These are phyloP conservation scores for Didymella glomerata DNA, from an alignment of 2,329 filamentous ascomycete genomes.

Conservation along the genomic window DNA sequence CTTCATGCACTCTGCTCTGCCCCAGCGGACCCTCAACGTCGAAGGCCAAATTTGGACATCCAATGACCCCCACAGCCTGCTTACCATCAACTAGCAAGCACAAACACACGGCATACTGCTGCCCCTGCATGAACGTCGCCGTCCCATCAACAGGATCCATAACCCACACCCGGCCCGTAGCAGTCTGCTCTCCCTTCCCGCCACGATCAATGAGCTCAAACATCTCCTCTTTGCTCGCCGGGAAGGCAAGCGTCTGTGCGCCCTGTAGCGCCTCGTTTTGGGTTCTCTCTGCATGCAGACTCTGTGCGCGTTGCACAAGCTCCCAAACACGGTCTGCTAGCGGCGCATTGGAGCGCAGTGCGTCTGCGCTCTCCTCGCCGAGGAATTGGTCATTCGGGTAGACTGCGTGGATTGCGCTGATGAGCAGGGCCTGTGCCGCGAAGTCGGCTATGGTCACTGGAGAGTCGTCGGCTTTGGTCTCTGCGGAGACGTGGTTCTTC, in stretches of 20 bases:
- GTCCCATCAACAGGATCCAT: slow-evolving; percentile 73
- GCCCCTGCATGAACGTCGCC: slow-evolving; percentile 66
- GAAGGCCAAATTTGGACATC: slow-evolving; percentile 67
- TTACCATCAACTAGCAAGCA: slow-evolving; percentile 65
- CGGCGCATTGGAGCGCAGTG: slow-evolving; percentile 58
- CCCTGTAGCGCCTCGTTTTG: slow-evolving; percentile 37
- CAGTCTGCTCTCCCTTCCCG: slow-evolving; percentile 60
- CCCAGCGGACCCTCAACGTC: slow-evolving; percentile 35
- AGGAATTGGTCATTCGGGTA: slow-evolving; percentile 67
- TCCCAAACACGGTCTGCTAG: slow-evolving; percentile 65
- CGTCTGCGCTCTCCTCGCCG: slow-evolving; percentile 67
- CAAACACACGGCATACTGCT: slow-evolving; percentile 70
- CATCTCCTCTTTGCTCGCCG: slow-evolving; percentile 63
- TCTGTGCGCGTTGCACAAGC: slow-evolving; percentile 54
- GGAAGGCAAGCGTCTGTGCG: slow-evolving; percentile 39
- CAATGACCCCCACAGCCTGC: slow-evolving; percentile 67
- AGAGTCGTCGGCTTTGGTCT: slow-evolving; percentile 66
- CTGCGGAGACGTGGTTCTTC: slow-evolving; percentile 56
- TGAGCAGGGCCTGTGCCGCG: slow-evolving; percentile 69
- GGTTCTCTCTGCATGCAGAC: slow-evolving; percentile 39
- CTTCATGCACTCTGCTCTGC: slow-evolving; percentile 41
- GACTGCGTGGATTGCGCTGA: slow-evolving; percentile 61
- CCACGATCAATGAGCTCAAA: slow-evolving; percentile 69
- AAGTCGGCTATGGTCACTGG: slow-evolving; percentile 72
- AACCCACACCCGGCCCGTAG: slow-evolving; percentile 63